Evolutionary conservation across 495 filamentous ascomycete genomes (phyloP).

Genomic region (Aspergillus diversus): DNA sequence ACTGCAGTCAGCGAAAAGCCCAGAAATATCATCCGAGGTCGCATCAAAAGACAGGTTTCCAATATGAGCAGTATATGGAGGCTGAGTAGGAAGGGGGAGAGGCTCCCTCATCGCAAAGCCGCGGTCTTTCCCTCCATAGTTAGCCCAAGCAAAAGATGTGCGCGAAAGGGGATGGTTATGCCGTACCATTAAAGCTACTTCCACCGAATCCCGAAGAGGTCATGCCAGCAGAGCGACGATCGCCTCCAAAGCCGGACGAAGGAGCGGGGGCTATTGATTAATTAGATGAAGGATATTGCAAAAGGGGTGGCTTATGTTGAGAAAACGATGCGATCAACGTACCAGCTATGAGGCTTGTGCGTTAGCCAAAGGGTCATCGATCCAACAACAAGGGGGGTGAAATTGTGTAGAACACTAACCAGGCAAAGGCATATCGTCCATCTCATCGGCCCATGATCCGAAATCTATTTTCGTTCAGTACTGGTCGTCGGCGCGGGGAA

Average conservation of each 20-base stretch:
- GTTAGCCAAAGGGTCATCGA: constrained; percentile 28
- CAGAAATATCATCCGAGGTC: constrained; percentile 74
- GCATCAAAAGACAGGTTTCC: constrained; percentile 96
- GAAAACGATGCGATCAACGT: constrained; percentile 27
- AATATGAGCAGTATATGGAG: constrained; percentile 92
- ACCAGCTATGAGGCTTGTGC: constrained; percentile 37
- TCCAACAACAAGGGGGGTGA: constrained; percentile 8
- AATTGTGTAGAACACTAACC: constrained; percentile 54
- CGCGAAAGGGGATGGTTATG: constrained; percentile 15
- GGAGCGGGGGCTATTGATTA: constrained; percentile 39
- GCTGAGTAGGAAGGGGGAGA: constrained; percentile 84
- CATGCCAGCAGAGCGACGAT: constrained; percentile 47
- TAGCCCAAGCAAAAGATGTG: constrained; percentile 21
- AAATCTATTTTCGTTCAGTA: constrained; percentile 63
- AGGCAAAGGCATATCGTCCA: constrained; percentile 79
- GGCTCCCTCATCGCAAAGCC: constrained; percentile 76
- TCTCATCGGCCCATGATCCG: constrained; percentile 98
- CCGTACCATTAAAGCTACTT: constrained; percentile 41
- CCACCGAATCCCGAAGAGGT: constrained; percentile 48
- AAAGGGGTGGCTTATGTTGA: not conserved
- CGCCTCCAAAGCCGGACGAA: constrained; percentile 44
- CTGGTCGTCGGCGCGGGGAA: constrained; percentile 26
- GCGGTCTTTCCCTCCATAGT: constrained; percentile 39
- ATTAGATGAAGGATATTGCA: constrained; percentile 25
- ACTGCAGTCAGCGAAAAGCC: constrained; percentile 83